Conservation (phyloP, 2,329 filamentous ascomycete genomes). For the Colletotrichum melonis region DNA sequence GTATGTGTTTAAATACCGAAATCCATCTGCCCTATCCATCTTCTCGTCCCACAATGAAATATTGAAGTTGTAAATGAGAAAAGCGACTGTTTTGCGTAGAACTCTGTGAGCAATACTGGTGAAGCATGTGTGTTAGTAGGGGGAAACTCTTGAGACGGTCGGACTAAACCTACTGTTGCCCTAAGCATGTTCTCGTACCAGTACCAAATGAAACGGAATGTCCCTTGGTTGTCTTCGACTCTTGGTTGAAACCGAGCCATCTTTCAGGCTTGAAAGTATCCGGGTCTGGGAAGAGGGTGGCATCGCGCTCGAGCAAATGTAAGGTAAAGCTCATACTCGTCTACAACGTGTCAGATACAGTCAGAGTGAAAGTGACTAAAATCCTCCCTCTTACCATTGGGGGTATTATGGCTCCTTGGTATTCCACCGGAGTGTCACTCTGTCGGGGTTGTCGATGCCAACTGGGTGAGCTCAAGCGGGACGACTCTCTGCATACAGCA, state of each 20-base stretch:
- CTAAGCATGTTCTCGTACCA: conserved; percentile 36
- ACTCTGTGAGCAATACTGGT: conserved; percentile 33
- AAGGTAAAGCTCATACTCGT: conserved; percentile 36
- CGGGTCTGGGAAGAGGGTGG: conserved; percentile 26
- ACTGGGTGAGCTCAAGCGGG: conserved; percentile 32
- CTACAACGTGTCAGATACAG: background rate
- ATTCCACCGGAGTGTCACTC: conserved; percentile 3
- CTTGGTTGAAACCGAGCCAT: conserved; percentile 27
- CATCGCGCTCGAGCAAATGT: conserved; percentile 30
- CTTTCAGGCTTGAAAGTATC: conserved; percentile 32
- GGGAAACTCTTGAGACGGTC: background rate
- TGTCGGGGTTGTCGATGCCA: conserved; percentile 38
- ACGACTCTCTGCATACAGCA: conserved; percentile 36
- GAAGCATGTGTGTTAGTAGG: background rate
- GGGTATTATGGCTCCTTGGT: conserved; percentile 19
- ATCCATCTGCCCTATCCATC: conserved; percentile 10
- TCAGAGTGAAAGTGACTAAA: no score
- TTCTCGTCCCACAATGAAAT: conserved; percentile 30
- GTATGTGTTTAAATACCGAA: conserved; percentile 31
- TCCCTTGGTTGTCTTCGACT: background rate
- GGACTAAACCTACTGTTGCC: conserved; percentile 29
- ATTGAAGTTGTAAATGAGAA: conserved; percentile 34
- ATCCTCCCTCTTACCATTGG: conserved; percentile 3
- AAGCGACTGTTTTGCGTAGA: conserved; percentile 34
- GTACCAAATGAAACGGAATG: conserved; percentile 33